phyloP scores from a whole-genome alignment of 2,329 filamentous ascomycete genomes.

The Rhynchosporium secalis region DNA sequence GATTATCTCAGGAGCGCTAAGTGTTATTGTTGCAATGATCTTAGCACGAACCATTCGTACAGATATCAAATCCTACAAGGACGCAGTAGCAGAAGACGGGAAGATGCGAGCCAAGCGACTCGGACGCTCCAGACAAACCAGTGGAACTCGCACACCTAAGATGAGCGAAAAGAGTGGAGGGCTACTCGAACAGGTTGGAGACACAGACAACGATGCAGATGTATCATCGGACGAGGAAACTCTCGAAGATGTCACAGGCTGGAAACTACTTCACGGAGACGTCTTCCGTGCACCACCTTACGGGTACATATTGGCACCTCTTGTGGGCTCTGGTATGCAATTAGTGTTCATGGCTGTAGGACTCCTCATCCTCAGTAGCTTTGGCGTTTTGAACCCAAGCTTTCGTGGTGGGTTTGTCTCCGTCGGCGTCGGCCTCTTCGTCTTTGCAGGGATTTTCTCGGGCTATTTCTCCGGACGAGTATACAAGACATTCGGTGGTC shows the following conservation, averaged over 20 bases:
- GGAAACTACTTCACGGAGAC: constrained; percentile 87
- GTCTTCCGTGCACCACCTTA: constrained; percentile 75
- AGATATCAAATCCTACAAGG: constrained; percentile 75
- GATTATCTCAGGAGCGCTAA: constrained; percentile 77
- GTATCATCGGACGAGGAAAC: constrained; percentile 68
- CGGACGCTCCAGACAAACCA: constrained; percentile 43
- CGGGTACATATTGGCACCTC: constrained; percentile 72
- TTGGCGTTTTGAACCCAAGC: constrained; percentile 80
- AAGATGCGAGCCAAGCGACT: constrained; percentile 55
- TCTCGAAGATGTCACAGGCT: constrained; percentile 78
- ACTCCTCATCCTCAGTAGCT: constrained; percentile 68
- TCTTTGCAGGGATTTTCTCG: constrained; percentile 80
- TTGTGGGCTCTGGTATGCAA: constrained; percentile 85
- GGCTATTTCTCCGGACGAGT: constrained; percentile 84
- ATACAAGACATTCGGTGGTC: constrained; percentile 80
- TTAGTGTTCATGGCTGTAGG: constrained; percentile 78
- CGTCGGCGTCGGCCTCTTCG: constrained; percentile 78
- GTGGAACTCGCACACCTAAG: constrained; percentile 46
- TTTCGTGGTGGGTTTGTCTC: constrained; percentile 89
- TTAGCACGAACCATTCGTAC: constrained; percentile 74
- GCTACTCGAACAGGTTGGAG: constrained; percentile 60
- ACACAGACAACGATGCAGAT: constrained; percentile 53
- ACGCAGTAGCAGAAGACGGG: constrained; percentile 65
- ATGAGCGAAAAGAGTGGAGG: constrained; percentile 54
- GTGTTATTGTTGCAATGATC: constrained; percentile 78